A percentile compares a stretch with the other conserved stretches of the same genome.
These are phyloP conservation scores for Acanthamoeba royreba DNA, from an alignment of 208 protist genomes.

Conservation along the genomic window DNA sequence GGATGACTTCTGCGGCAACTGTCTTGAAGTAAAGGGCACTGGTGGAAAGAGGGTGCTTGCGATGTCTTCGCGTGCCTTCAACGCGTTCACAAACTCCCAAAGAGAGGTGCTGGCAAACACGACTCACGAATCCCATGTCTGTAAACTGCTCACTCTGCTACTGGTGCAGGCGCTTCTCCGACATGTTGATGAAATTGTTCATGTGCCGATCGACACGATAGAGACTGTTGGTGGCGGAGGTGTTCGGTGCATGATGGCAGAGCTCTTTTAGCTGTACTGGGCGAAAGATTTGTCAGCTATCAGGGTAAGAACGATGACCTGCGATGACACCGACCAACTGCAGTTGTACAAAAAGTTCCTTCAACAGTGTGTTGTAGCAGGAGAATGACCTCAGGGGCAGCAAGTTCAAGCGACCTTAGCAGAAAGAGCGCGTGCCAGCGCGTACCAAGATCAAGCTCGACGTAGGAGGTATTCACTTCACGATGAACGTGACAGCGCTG, in stretches of 20 bases:
- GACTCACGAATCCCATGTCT: neutral
- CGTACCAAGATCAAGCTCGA: no score
- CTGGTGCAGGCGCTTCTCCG: neutral
- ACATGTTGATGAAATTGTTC: slow-evolving; percentile 34
- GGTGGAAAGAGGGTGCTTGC: slow-evolving; percentile 42
- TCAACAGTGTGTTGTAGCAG: no score
- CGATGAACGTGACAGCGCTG: no score
- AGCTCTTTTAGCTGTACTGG: slow-evolving; percentile 67
- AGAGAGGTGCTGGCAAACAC: neutral
- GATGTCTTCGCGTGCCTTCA: slow-evolving; percentile 47
- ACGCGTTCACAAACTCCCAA: slow-evolving; percentile 69
- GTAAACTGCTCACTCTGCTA: neutral
- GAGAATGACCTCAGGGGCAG: no score
- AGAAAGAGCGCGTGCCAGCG: no score
- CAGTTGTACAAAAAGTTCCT: no score
- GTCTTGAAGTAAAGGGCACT: slow-evolving; percentile 66
- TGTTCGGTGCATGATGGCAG: slow-evolving; percentile 70
- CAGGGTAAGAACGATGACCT: no score
- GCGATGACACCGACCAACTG: no score
- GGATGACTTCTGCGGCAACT: slow-evolving; percentile 74
- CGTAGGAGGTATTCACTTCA: no score
- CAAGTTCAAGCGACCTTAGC: no score
- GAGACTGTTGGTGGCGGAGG: slow-evolving; percentile 68
- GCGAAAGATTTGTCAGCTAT: neutral
- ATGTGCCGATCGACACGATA: slow-evolving; percentile 60